A percentile compares a stretch with the other conserved stretches of the same genome.
Evolutionary conservation across 495 filamentous ascomycete genomes (phyloP).

Genomic region (Saxispiralis lemnorum): DNA sequence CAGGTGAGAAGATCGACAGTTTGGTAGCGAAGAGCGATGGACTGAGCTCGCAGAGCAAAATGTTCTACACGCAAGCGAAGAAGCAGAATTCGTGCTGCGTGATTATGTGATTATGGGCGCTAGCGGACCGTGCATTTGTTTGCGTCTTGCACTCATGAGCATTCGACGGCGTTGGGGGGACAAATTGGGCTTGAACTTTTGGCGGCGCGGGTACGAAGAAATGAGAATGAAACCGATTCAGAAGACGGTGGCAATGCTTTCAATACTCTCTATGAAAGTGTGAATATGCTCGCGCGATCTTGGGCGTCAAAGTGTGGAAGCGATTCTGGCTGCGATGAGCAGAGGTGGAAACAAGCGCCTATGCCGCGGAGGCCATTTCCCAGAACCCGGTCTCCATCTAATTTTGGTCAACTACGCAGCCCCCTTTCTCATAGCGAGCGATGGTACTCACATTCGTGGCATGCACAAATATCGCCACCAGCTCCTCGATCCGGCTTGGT

Average conservation of each 20-base stretch:
- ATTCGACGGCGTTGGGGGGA: no score
- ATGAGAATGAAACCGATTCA: no score
- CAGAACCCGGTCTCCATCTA: constrained; percentile 80
- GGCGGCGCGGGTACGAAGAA: no score
- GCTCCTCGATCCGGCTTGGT: constrained; percentile 55
- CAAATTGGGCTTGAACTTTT: no score
- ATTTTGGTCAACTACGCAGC: neutral
- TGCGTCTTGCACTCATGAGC: no score
- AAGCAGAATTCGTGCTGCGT: constrained; percentile 92
- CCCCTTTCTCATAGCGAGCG: neutral
- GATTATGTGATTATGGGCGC: constrained; percentile 41
- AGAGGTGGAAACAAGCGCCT: neutral
- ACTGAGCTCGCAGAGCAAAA: constrained; percentile 76
- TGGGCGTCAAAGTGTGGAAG: no score
- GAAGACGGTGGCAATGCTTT: no score
- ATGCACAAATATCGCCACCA: constrained; percentile 67
- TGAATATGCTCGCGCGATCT: no score
- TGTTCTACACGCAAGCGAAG: constrained; percentile 89
- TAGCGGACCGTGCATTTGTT: no score
- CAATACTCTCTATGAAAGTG: no score
- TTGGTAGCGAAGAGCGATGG: constrained; percentile 78
- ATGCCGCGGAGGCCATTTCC: constrained; percentile 46
- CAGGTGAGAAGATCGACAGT: constrained; percentile 70
- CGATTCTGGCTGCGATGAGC: no score
- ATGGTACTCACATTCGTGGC: constrained; percentile 47